Percentiles rank a stretch among this genome's conserved stretches.
Evolutionary conservation across 352 stramenopile species (phyloP).

Genomic region (Phytophthora fragariaefolia): DNA sequence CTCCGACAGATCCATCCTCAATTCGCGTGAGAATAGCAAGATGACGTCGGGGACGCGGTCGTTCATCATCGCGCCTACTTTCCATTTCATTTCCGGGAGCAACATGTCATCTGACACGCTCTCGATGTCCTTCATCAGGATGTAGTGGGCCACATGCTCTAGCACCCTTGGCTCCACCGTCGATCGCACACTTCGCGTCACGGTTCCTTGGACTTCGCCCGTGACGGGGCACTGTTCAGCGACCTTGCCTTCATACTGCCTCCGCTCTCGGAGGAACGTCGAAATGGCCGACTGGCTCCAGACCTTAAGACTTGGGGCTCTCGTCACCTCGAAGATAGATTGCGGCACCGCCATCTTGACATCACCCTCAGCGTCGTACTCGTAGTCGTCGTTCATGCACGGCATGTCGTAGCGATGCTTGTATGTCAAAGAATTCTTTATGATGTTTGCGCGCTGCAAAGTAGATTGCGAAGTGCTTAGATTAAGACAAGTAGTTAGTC

Average conservation of each 20-base stretch:
- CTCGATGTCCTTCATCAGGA: conserved; percentile 20
- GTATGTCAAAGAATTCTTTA: conserved; percentile 23
- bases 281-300: conserved; percentile 17
- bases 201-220: conserved; percentile 14
- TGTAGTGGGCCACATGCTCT: conserved; percentile 25
- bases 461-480: too few species aligned
- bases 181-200: conserved; percentile 14
- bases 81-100: conserved; percentile 14
- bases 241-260: conserved; percentile 18
- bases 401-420: conserved; percentile 7
- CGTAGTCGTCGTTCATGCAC: conserved; percentile 7
- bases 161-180: conserved; percentile 15
- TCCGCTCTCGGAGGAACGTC: conserved; percentile 8
- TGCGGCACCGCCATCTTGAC: too few species aligned
- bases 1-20: conserved; percentile 22
- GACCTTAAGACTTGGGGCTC: conserved; percentile 16
- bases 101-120: conserved; percentile 30
- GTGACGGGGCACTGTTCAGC: conserved; percentile 6
- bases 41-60: conserved; percentile 7
- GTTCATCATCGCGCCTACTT: conserved; percentile 17
- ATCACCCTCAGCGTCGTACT: too few species aligned
- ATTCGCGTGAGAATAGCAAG: conserved; percentile 3
- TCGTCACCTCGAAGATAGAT: too few species aligned
- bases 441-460: conserved; percentile 7
- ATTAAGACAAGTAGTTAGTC: too few species aligned